Percentiles rank a stretch among this genome's conserved stretches.
Evolutionary conservation across 2,329 filamentous ascomycete species (phyloP).

Genomic region (Hirsutella minnesotensis): DNA sequence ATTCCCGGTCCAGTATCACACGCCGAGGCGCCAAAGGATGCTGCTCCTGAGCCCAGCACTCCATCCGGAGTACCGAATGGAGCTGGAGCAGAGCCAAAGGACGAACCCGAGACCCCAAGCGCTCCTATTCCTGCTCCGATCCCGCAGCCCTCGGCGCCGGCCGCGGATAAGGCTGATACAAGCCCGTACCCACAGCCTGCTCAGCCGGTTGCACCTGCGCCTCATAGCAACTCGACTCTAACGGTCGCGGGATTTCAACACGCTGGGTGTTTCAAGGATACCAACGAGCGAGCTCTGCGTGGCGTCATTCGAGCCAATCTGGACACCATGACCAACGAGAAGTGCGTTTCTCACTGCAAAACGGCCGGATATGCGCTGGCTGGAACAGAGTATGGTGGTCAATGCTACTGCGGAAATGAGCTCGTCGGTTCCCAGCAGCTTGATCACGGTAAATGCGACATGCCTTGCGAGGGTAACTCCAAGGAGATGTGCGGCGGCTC

Average conservation of each 20-base stretch:
- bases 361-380: conserved; percentile 28
- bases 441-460: conserved; percentile 29
- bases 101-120: no score
- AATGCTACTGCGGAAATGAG: conserved; percentile 40
- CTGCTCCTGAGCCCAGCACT: no score
- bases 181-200: conserved; percentile 14
- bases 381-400: conserved; percentile 37
- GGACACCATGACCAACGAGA: conserved; percentile 29
- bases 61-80: no score
- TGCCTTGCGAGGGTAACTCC: conserved; percentile 34
- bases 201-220: conserved; percentile 6
- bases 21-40: no score
- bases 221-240: conserved; percentile 7
- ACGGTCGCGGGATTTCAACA: conserved; percentile 21
- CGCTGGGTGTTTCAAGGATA: conserved; percentile 31
- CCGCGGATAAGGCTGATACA: no score
- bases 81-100: no score
- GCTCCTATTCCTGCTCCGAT: no score
- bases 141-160: no score
- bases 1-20: no score
- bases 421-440: conserved; percentile 24
- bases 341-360: conserved; percentile 37
- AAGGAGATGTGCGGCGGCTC: conserved; percentile 38
- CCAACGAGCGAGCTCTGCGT: conserved; percentile 22
- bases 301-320: conserved; percentile 27